Base-by-base conservation (phyloP, 148 eudicot genomes). In the Camellia japonica region DNA sequence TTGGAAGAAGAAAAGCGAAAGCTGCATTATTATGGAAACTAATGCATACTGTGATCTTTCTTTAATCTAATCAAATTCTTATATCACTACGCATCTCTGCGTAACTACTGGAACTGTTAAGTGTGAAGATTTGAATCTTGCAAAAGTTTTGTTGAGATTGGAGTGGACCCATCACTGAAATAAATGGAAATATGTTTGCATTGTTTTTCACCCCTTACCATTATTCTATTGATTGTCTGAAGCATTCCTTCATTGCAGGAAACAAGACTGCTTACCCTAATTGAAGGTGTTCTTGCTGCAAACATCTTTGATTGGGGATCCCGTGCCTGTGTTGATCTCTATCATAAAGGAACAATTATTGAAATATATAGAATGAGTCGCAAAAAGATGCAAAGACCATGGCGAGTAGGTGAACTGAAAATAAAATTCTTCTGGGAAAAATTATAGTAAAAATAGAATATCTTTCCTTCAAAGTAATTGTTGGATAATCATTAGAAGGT, bases 281-380 rank as follows among this genome's bases (percentile, higher is more conserved):
- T 96, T 56, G 99, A 96, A 87, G 99, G 99, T 14, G 99, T 96
- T 70, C 93, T 96, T 69, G 99, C 98, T 82, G 99, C 99, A 63
- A 96, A 96, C 87, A 96, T 96, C 56, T 96, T 96, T 86, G 98
- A 96, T 74, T 96, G 99, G 99, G 99, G 99, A 75, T 93, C 99
- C 42, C 98, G 98, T 73, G 99, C 99, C 19, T 96, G 99, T 87
- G 99, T 96, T 81, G 98, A 96, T 76, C 99, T 96, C 80, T 96
- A 96, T 85, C 94, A 92, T 80, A 87, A 93, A 82, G 99, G 99
- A 74, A 96, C 99, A 47, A 96, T 96, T 78, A 96, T 93, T 11
- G 99, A 96, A 86, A 96, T 96, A 70, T 96, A 96, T 79, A 85
- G 99, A 82, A 96, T 96, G 99, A 96, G 99, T 82, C 97, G 99